Conservation (phyloP, 1,284 basidiomycete species). For the Testicularia cyperi region DNA sequence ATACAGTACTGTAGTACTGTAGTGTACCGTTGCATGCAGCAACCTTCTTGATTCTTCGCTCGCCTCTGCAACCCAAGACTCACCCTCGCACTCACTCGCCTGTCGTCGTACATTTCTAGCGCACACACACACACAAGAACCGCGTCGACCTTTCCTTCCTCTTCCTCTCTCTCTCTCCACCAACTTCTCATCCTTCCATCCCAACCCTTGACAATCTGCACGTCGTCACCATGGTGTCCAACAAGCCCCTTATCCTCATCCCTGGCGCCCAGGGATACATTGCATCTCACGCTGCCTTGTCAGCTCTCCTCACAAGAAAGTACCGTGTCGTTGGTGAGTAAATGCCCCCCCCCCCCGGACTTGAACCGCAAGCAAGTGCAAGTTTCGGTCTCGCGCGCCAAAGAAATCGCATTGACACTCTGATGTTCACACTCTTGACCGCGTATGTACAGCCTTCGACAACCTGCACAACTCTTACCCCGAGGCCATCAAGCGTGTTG, state of each 20-base stretch:
- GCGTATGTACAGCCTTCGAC: conserved; percentile 45
- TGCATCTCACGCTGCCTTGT: conserved; percentile 88
- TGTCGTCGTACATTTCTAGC: too few species aligned
- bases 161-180: too few species aligned
- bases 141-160: too few species aligned
- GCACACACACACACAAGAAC: too few species aligned
- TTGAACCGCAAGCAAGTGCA: too few species aligned
- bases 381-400: too few species aligned
- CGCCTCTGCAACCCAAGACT: too few species aligned
- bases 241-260: conserved; percentile 55
- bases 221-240: conserved; percentile 33
- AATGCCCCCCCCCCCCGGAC: too few species aligned
- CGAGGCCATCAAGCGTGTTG: conserved; percentile 71
- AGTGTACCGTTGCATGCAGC: too few species aligned
- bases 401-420: neutral
- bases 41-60: too few species aligned
- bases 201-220: neutral
- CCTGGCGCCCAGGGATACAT: conserved; percentile 60
- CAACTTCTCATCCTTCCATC: neutral
- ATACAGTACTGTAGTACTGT: too few species aligned
- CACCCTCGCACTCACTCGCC: too few species aligned
- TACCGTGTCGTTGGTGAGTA: conserved; percentile 72
- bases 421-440: conserved; percentile 1
- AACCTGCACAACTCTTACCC: conserved; percentile 82
- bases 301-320: conserved; percentile 78